Percentiles rank a stretch among this genome's conserved stretches.
These are phyloP conservation scores for Starmerella sirachaensis DNA, from an alignment of 805 yeast species.

Conservation along the genomic window DNA sequence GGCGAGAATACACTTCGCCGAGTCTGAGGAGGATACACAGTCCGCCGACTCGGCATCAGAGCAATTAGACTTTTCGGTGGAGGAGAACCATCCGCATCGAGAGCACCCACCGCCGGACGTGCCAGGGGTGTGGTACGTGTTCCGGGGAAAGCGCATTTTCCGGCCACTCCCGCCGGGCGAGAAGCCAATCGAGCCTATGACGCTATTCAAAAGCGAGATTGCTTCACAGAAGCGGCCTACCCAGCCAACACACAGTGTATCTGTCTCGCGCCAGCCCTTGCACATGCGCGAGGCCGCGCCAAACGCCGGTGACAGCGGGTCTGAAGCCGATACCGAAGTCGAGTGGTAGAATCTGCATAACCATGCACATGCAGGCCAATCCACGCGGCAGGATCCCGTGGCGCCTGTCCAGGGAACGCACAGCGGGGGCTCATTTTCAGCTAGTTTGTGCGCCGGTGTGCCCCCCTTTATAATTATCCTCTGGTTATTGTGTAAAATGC, in stretches of 20 bases:
- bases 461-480: too few species aligned
- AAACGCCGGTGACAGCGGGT: slow-evolving; percentile 5
- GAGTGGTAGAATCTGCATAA: slow-evolving; percentile 1
- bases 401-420: too few species aligned
- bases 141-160: slow-evolving; percentile 30
- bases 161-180: slow-evolving; percentile 27
- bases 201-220: slow-evolving; percentile 16
- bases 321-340: slow-evolving; percentile 17
- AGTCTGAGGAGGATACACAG: neutral
- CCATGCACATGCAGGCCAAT: too few species aligned
- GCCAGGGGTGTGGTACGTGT: slow-evolving; percentile 31
- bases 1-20: too few species aligned
- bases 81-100: slow-evolving; percentile 16
- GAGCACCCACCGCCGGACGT: slow-evolving; percentile 21
- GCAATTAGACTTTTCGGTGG: neutral
- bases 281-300: neutral
- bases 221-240: neutral
- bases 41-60: neutral
- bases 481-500: too few species aligned
- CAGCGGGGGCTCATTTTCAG: too few species aligned
- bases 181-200: slow-evolving; percentile 19
- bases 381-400: too few species aligned
- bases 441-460: too few species aligned
- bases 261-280: too few species aligned
- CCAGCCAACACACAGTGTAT: too few species aligned